Percentiles rank a stretch among this genome's conserved stretches.
phyloP scores from a whole-genome alignment of 2,329 filamentous ascomycete species.

The Aspergillus floridensis region DNA sequence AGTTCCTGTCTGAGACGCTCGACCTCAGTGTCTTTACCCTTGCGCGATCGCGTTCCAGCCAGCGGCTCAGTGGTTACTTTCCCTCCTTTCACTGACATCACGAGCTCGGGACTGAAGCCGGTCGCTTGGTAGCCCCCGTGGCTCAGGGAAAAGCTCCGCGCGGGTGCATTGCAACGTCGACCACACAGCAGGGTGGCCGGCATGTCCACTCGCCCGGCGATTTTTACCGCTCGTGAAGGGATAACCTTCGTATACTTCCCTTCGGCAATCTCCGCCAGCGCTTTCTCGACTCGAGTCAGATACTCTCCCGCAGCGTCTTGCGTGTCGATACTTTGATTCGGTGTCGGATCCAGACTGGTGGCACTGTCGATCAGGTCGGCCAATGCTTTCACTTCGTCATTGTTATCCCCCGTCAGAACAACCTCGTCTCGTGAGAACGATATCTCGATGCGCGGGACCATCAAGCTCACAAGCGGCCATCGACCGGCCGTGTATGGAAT shows the following conservation, averaged over 20 bases:
- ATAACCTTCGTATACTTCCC: constrained; percentile 17
- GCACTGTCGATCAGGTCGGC: background rate
- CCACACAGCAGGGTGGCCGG: constrained; percentile 14
- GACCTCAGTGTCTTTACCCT: background rate
- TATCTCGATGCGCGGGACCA: constrained; percentile 8
- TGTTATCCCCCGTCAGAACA: background rate
- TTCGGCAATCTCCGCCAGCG: constrained; percentile 7
- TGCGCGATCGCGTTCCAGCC: constrained; percentile 12
- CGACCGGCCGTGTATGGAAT: constrained; percentile 5
- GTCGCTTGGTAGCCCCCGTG: constrained; percentile 16
- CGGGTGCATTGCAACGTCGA: constrained; percentile 13
- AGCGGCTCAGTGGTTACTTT: constrained; percentile 16
- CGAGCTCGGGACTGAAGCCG: constrained; percentile 19
- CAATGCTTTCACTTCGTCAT: background rate
- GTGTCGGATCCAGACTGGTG: too few relatives aligned
- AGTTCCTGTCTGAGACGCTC: constrained; percentile 8
- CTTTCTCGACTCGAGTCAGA: background rate
- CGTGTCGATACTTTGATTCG: background rate
- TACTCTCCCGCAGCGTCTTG: background rate
- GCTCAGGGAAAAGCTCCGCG: constrained; percentile 14
- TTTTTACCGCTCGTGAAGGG: constrained; percentile 10
- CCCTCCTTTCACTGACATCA: constrained; percentile 13
- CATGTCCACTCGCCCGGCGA: constrained; percentile 12
- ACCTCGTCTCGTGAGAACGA: background rate
- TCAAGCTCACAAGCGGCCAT: constrained; percentile 12